These are phyloP conservation scores for Prinsepia uniflora DNA, from an alignment of 306 rosid species.

Conservation along the genomic window DNA sequence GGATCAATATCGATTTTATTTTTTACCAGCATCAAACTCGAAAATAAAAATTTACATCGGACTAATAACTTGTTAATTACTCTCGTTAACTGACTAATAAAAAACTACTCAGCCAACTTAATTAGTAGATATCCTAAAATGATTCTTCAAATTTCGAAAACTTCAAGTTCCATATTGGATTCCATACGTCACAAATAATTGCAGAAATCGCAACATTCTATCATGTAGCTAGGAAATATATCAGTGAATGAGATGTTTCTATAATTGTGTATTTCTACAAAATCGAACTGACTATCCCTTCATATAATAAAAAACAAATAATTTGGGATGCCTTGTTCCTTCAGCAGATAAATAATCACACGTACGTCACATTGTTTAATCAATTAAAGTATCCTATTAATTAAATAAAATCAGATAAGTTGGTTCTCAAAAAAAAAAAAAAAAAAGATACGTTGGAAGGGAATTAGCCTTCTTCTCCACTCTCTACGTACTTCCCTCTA, in stretches of 20 bases:
- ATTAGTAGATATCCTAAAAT: too few species aligned
- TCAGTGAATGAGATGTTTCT: not conserved
- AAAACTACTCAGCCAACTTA: too few species aligned
- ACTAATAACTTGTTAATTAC: too few species aligned
- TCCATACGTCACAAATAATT: too few species aligned
- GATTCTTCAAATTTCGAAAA: too few species aligned
- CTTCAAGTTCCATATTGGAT: too few species aligned
- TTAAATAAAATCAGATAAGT: not conserved
- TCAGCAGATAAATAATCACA: not conserved
- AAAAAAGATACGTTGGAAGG: not conserved
- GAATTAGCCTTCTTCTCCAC: not conserved
- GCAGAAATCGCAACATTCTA: too few species aligned
- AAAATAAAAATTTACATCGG: too few species aligned
- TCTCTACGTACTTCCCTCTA: conserved; percentile 21
- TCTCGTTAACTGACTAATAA: too few species aligned
- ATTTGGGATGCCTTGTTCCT: not conserved
- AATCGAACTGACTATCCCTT: not conserved
- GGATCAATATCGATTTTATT: too few species aligned
- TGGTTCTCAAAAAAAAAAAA: not conserved
- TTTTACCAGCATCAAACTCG: too few species aligned
- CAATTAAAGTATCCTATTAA: not conserved
- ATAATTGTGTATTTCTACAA: not conserved
- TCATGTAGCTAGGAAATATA: too few species aligned
- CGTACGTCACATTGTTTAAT: conserved; percentile 16
- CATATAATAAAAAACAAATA: not conserved